Percentiles rank a stretch among this genome's conserved stretches.
These are phyloP conservation scores for Lactuca saligna DNA, from an alignment of 129 eudicot genomes.

Conservation along the genomic window DNA sequence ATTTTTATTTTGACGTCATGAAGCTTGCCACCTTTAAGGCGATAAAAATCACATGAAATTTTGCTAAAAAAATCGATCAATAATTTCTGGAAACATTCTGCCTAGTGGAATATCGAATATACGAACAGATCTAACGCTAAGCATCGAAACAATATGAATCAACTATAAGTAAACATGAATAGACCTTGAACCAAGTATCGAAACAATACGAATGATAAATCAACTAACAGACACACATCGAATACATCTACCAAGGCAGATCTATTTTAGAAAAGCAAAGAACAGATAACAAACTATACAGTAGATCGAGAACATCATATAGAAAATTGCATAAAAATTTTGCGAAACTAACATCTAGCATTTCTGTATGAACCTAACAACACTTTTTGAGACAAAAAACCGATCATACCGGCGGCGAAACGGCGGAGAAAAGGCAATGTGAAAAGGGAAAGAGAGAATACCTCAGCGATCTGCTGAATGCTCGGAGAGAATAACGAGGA, in stretches of 20 bases:
- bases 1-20: neutral
- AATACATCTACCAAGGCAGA: neutral
- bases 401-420: neutral
- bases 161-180: neutral
- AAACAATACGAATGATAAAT: neutral
- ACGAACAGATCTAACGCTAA: conserved; percentile 16
- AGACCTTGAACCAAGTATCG: neutral
- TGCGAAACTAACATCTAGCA: neutral
- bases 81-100: neutral
- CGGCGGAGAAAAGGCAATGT: conserved; percentile 3
- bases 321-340: neutral
- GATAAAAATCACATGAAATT: neutral
- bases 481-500: conserved; percentile 19
- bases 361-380: neutral
- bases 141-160: neutral
- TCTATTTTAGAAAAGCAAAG: neutral
- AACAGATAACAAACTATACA: neutral
- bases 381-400: neutral
- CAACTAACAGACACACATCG: neutral
- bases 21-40: neutral
- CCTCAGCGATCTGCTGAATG: conserved; percentile 8
- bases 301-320: neutral
- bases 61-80: neutral
- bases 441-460: conserved; percentile 7
- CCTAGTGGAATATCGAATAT: neutral